Evolutionary conservation across 371 early-diverging fungal genomes (phyloP).

Genomic region (Mucor irregularis): DNA sequence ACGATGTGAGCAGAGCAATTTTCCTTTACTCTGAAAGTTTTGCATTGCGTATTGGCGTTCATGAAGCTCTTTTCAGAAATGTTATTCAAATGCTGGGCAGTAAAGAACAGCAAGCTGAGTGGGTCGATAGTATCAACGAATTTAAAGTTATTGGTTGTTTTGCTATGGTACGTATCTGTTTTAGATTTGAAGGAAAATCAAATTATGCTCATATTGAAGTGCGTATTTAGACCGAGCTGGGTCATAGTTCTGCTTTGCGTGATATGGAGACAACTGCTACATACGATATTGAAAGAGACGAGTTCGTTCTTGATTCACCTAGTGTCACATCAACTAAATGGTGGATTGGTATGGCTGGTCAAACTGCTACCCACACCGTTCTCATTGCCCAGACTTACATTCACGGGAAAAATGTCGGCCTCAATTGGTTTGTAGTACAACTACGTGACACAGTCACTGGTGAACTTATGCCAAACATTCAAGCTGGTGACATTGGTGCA

Average conservation of each 20-base stretch:
- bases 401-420: slow-evolving; percentile 69
- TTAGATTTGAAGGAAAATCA: too few relatives aligned
- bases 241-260: slow-evolving; percentile 83
- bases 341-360: slow-evolving; percentile 93
- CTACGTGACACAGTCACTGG: slow-evolving; percentile 78
- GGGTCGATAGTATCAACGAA: slow-evolving; percentile 54
- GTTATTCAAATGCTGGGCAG: slow-evolving; percentile 61
- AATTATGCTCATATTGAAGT: too few relatives aligned
- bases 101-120: slow-evolving; percentile 56
- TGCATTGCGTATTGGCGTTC: slow-evolving; percentile 65
- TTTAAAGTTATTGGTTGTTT: slow-evolving; percentile 67
- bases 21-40: slow-evolving; percentile 60
- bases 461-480: slow-evolving; percentile 72
- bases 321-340: slow-evolving; percentile 85
- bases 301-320: slow-evolving; percentile 86
- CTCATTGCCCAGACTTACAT: slow-evolving; percentile 66
- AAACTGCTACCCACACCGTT: slow-evolving; percentile 77
- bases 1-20: slow-evolving; percentile 15
- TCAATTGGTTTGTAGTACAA: slow-evolving; percentile 85
- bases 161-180: slow-evolving; percentile 70
- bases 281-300: slow-evolving; percentile 70
- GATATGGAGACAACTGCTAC: slow-evolving; percentile 92
- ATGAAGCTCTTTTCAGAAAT: slow-evolving; percentile 57
- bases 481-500: slow-evolving; percentile 85
- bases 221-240: slow-evolving; percentile 69